Evolutionary conservation across 2,329 filamentous ascomycete species (phyloP), one percentile per base, ranked within the genome.

Genomic region (Grosmannia penicillata): DNA sequence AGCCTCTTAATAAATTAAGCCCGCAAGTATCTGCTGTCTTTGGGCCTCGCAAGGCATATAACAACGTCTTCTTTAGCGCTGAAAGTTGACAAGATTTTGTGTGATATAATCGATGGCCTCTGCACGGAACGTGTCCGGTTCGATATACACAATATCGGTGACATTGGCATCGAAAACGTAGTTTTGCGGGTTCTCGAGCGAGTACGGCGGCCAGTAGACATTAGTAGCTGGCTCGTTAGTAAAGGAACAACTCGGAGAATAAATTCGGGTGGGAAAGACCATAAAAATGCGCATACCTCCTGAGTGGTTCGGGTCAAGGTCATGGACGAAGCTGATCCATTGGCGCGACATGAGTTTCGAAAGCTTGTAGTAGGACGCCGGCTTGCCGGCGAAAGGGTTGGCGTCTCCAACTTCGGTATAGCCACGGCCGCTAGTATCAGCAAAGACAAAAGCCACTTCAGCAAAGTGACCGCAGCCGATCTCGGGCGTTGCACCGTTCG

Each of bases 361-460:
- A 30, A 65, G 57, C 18, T 48, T 52, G 33, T 65, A 59, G 24
- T 57, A 62, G 19, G 19, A 14, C 36, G 56, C 43, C 1, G 64
- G 63, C 18, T 63, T 56, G 0, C 64, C 58, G 0, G 64, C 64
- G n/a, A 68, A 49, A 15, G 36, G 36, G 28, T 21, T 30, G 9
- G 17, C 10, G 17, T 15, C 6, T 15, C 18, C 14, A 5, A 18
- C 29, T 3, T 4, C 21, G 8, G 7, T 18, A 17, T 38, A 34
- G 17, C 37, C 37, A 19, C 60, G 42, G 0, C 65, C 65, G 1
- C 57, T 59, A 33, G 67, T 65, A 39, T 69, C 68, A 47, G 68
- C 62, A 48, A 70, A 68, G 43, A 57, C 62, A 47, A 63, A 69
- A 3, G 63, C 62, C 1, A 66, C 65, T 35, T 69, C 68, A 46